Base-by-base conservation (phyloP, 352 stramenopile species). In the Pythium plurisporium region DNA sequence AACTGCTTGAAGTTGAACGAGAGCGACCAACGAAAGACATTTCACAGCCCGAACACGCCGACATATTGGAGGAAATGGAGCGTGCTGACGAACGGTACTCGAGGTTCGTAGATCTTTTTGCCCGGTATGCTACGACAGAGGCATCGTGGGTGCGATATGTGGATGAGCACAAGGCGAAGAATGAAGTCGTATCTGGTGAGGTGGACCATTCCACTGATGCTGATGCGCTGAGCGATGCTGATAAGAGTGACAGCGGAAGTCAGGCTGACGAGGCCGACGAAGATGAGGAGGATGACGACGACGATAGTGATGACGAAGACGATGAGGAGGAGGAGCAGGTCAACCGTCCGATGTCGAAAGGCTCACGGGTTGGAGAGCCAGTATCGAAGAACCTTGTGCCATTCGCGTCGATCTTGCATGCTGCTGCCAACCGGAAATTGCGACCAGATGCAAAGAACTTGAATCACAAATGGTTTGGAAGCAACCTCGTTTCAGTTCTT, bases 401-500 rank as follows among this genome's bases (percentile, higher is more conserved):
- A 33, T 79, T 66, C 19, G 58, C 74, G 22, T 79, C 77, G 2
- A 69, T 82, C 17, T 54, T 92, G 22, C 79, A 89, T 38, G 44
- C 76, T 5, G 74, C 79, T 5, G 71, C 76, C 0, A 69, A 74
- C 43, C 62, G 78, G 12, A 69, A 76, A 17, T 47, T 91, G 5
- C 72, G 49, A 14, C 61, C 47, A 4, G 63, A 75, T 30, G 54
- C 73, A 5, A 55, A 59, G 10, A 67, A 72, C 11, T 30, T 52
- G 3, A 64, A 49, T n/a, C 47, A 63, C 27, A 64, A 71, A 36
- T 89, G 76, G 76, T 82, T 72, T 43, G 76, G 79, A 11, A 63
- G 51, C n/a, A 83, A 84, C 33, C 57, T 87, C 12, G 67, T 86
- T n/a, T 59, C 67, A 0, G 55, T 83, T 1, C 54, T 89, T 27